Conservation (phyloP, 2,329 filamentous ascomycete species). For the Fusarium illudens region DNA sequence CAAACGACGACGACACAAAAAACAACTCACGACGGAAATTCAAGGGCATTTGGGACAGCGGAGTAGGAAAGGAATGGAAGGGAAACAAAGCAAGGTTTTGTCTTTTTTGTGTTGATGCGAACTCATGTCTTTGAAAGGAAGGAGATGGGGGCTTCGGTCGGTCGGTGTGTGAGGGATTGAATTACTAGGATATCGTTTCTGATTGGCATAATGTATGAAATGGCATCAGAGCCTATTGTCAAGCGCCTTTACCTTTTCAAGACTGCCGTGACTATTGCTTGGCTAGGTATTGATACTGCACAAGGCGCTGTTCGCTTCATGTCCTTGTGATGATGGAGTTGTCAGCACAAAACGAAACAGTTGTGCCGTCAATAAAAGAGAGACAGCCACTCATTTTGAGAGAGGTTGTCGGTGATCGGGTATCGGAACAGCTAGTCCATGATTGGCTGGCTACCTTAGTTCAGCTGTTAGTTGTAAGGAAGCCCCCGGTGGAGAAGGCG, state of each 20-base stretch:
- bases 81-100: slow-evolving; percentile 8
- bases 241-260: slow-evolving; percentile 1
- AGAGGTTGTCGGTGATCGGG: slow-evolving; percentile 41
- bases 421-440: slow-evolving; percentile 40
- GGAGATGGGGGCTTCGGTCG: slow-evolving; percentile 11
- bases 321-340: slow-evolving; percentile 31
- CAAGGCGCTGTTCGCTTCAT: slow-evolving; percentile 3
- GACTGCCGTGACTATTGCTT: not conserved
- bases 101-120: slow-evolving; percentile 19
- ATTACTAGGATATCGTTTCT: slow-evolving; percentile 39
- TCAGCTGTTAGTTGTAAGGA: slow-evolving; percentile 18
- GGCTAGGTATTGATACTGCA: not conserved
- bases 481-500: slow-evolving; percentile 21
- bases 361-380: slow-evolving; percentile 23
- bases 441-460: slow-evolving; percentile 39
- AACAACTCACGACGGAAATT: slow-evolving; percentile 33
- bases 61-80: slow-evolving; percentile 28
- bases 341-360: slow-evolving; percentile 11
- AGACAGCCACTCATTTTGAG: slow-evolving; percentile 6
- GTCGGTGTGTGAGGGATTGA: slow-evolving; percentile 7
- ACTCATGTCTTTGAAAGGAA: slow-evolving; percentile 12
- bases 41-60: slow-evolving; percentile 24
- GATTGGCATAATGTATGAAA: slow-evolving; percentile 39
- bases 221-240: slow-evolving; percentile 29
- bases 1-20: slow-evolving; percentile 31